phyloP scores from a whole-genome alignment of 129 eudicot species.

The Oenanthe sinensis region DNA sequence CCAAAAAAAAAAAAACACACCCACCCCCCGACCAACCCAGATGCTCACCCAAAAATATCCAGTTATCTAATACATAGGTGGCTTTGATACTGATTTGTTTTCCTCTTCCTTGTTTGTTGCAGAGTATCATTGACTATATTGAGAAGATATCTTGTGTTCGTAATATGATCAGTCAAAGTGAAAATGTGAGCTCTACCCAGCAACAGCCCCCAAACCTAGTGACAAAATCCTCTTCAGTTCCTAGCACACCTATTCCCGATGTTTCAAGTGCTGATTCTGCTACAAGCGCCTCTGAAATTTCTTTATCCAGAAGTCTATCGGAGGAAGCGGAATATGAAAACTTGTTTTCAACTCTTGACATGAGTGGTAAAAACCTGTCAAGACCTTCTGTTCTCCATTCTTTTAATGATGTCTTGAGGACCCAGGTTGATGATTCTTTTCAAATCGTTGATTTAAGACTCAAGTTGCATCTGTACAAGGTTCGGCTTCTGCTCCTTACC shows the following conservation, averaged over 20 bases:
- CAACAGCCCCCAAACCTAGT: conserved; percentile 43
- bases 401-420: conserved; percentile 36
- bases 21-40: background rate
- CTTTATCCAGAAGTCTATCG: conserved; percentile 65
- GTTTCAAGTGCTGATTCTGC: conserved; percentile 40
- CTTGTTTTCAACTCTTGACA: conserved; percentile 57
- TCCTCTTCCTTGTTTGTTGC: background rate
- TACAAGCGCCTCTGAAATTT: conserved; percentile 50
- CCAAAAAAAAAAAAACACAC: too few relatives aligned
- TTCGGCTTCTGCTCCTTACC: conserved; percentile 55
- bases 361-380: conserved; percentile 44
- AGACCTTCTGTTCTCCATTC: conserved; percentile 38
- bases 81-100: background rate
- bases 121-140: conserved; percentile 79
- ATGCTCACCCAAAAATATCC: background rate
- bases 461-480: conserved; percentile 75
- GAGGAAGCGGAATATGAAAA: conserved; percentile 76
- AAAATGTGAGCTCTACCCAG: conserved; percentile 47
- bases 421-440: conserved; percentile 49
- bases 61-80: background rate
- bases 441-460: conserved; percentile 53
- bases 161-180: conserved; percentile 47
- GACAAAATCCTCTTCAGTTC: conserved; percentile 52
- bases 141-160: conserved; percentile 62
- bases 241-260: conserved; percentile 44